Conservation (phyloP, 192 early-diverging fungal species). For the Coemansia sp. region DNA sequence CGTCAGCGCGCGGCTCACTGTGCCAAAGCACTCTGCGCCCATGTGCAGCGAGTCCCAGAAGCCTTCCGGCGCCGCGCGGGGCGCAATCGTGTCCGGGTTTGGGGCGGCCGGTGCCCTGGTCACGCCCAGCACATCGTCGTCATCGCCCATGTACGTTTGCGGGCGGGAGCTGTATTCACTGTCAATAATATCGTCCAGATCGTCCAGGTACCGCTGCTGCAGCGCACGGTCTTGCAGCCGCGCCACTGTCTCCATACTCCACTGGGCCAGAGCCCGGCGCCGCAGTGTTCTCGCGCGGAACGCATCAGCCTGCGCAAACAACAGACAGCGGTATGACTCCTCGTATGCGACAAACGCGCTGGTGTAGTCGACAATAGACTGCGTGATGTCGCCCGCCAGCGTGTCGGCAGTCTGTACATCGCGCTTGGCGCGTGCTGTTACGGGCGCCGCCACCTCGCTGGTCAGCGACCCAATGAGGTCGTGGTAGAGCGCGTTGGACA, state of each 20-base stretch:
- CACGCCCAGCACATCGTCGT: neutral
- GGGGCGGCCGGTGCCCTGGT: neutral
- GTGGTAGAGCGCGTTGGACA: conserved; percentile 36
- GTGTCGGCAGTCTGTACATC: conserved; percentile 5
- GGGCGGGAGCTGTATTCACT: conserved; percentile 15
- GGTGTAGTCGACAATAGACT: conserved; percentile 35
- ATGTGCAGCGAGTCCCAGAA: conserved; percentile 50
- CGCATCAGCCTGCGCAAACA: conserved; percentile 31
- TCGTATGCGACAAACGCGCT: conserved; percentile 43
- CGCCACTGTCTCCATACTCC: conserved; percentile 33
- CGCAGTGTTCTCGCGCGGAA: conserved; percentile 21
- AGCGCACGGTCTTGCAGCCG: conserved; percentile 32
- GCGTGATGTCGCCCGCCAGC: conserved; percentile 28
- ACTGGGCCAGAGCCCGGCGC: conserved; percentile 19
- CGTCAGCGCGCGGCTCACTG: conserved; percentile 11
- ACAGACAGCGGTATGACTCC: conserved; percentile 28
- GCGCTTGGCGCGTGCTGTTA: neutral
- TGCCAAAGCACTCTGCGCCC: conserved; percentile 31
- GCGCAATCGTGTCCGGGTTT: neutral
- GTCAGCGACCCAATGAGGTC: conserved; percentile 29
- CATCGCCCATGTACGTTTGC: neutral
- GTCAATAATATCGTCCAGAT: conserved; percentile 31
- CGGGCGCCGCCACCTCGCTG: conserved; percentile 9
- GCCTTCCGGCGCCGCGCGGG: neutral
- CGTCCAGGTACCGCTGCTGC: conserved; percentile 38